Conservation (phyloP, 208 protist species). For the Acanthamoeba castellanii region DNA sequence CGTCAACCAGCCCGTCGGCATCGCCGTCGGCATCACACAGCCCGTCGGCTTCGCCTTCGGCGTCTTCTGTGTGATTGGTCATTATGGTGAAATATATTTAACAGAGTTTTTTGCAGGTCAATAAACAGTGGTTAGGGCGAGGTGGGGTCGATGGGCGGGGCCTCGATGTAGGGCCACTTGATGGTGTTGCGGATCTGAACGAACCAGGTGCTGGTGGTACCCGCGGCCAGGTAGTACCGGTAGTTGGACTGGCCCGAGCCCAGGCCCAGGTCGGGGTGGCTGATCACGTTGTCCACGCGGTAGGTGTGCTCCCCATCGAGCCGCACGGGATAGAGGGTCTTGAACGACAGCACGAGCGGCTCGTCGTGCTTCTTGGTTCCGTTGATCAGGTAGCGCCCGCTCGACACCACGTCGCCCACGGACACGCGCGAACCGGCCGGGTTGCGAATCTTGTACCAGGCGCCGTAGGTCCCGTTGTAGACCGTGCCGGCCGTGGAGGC, state of each 20-base stretch:
- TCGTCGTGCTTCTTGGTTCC: not conserved
- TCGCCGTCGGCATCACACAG: no score
- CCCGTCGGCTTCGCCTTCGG: no score
- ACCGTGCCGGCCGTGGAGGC: not conserved
- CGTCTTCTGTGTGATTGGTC: no score
- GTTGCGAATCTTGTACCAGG: not conserved
- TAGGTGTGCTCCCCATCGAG: not conserved
- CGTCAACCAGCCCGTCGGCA: no score
- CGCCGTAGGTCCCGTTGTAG: not conserved
- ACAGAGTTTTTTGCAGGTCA: no score
- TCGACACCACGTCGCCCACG: not conserved
- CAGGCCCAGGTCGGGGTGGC: not conserved
- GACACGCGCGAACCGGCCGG: not conserved
- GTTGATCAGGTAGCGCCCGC: not conserved
- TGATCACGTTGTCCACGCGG: not conserved
- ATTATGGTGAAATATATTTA: no score
- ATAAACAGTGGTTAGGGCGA: no score
- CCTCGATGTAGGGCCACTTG: conserved; percentile 21
- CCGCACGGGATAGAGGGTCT: not conserved
- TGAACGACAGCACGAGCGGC: not conserved
- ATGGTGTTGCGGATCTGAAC: not conserved
- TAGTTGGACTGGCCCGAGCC: not conserved
- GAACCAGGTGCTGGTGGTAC: not conserved
- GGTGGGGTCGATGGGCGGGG: not conserved
- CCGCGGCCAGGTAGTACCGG: not conserved